Base-by-base conservation (phyloP, 2,329 filamentous ascomycete species). In the Lachnellula occidentalis region DNA sequence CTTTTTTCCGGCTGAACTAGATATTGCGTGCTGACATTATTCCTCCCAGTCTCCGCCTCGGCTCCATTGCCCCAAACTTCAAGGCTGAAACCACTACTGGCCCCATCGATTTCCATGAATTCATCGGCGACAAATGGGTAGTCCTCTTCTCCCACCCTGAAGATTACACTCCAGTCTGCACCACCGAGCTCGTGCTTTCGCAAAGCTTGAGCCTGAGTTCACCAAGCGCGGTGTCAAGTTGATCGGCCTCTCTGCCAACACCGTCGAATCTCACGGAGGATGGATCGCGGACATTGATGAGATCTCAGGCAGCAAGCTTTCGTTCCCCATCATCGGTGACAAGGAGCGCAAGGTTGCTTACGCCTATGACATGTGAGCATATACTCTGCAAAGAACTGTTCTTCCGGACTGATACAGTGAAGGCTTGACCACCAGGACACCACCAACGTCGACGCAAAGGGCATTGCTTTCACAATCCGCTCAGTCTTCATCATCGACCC, bases 401-500 rank as follows among this genome's bases (percentile, higher is more conserved):
- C 5, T 45, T 12, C 14, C 22, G 43, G 24, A 11, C 22, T 45
- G 11, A 45, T 14, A 31, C 9, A 45, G 22, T 31, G 22, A 24
- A 85, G 81, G 81, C 78, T 92, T 67, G 87, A 91, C 76, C 81
- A 88, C 75, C 86, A 90, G 72, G 88, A 91, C 72, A 81, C 85
- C 66, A 88, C 85, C 76, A 91, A 91, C 74, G 85, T 91, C 55
- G 87, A 91, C 72, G 73, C 80, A 67, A 90, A 90, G 81, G 87
- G 87, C 65, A 88, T 92, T 65, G 90, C 91, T 54, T 92, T 95
- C 76, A 96, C 92, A 66, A 95, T 96, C 76, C 90, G 92, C 68
- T 90, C 88, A 65, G 92, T 96, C 70, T 96, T 95, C 80, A 80
- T 96, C 76, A 94, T 96, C 72, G 91, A 96, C 78, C 91, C 91